Evolutionary conservation across 2,329 filamentous ascomycete species (phyloP), one percentile per base, ranked within the genome.

Genomic region (Salinomyces thailandicus): DNA sequence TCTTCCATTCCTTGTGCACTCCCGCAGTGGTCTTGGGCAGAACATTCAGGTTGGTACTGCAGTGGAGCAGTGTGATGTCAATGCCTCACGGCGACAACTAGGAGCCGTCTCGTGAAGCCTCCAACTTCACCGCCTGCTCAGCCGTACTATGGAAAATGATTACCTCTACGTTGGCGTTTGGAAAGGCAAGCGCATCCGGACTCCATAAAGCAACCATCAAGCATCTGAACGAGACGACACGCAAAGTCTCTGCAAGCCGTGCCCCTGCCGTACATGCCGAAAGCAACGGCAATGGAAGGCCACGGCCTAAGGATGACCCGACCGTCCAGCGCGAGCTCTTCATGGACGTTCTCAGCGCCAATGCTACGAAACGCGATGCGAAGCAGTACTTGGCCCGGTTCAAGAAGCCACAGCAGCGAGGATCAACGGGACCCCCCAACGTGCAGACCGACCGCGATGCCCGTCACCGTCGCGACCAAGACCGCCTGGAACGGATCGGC

Each of bases 311-410:
- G 30, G 52, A 53, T 16, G 49, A 53, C 20, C 37, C 43, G 5
- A 39, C 42, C n/a, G 43, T 35, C 2, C 48, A 55, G 31, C 49
- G 57, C 16, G 85, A 94, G 54, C 81, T 94, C 52, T 79, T 93
- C 50, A 71, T 93, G 19, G 87, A 85, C 12, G 75, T 96, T 3
- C 69, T 98, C 19, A 85, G 84, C 52, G 85, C 87, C 13, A 85
- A 86, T 8, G 83, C 87, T 5, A 95, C 89, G 0, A 93, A 87
- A 61, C 78, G 91, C 51, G 91, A 98, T 64, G 86, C 87, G 32
- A 87, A 83, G 60, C 79, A 84, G 24, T 98, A 95, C 55, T 71
- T 98, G 12, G 81, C 91, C 49, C 87, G 85, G 43, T 93, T 95
- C 58, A 79, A 76, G n/a, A 28, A 44, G 13, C 40, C 47, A 2